Evolutionary conservation across 352 stramenopile species (phyloP), one percentile per base, ranked within the genome.

Genomic region (Phytophthora idaei): DNA sequence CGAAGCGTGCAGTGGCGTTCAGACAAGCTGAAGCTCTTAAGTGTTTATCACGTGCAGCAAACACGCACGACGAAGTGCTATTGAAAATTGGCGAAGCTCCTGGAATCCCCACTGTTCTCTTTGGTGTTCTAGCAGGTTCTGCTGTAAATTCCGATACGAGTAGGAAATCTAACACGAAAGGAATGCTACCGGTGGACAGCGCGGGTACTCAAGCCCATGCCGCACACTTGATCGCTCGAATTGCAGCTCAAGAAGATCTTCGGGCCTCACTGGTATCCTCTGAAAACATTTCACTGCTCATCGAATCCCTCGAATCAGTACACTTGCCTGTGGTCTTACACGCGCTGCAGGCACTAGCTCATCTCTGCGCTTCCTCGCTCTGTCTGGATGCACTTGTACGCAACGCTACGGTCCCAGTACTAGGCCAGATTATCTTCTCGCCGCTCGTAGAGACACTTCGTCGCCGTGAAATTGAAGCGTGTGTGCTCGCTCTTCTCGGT

Each of bases 231-330:
- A 81, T 94, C 28, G 74, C 84, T 1, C 67, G 78, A 8, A 77
- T 90, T 25, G 59, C 80, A 17, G 75, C 70, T 7, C 75, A 86
- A 59, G 83, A 91, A 56, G 71, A 78, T 15, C 64, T 90, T 12
- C 71, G 77, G 11, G 76, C 77, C 1, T 80, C 79, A 5, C 37
- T 90, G 12, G 65, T 92, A 3, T 84, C 79, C 0, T 75, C 77
- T 11, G 83, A 90, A 4, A 80, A 89, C 39, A 66, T 92, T 12
- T 71, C 80, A 3, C 66, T 77, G 2, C 61, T 94, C 7, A 89
- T 94, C 31, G 85, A 94, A 41, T 79, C 80, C 0, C 74, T 94
- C 21, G 85, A 94, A 52, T 92, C 85, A 0, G 85, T 94, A 1
- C 81, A 92, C 45, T 50, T 83, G 2, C 63, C 69, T 4, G 85